Evolutionary conservation across 108 stramenopile genomes (phyloP), one percentile per base, ranked within the genome.

Genomic region (Cyclotella cryptica): DNA sequence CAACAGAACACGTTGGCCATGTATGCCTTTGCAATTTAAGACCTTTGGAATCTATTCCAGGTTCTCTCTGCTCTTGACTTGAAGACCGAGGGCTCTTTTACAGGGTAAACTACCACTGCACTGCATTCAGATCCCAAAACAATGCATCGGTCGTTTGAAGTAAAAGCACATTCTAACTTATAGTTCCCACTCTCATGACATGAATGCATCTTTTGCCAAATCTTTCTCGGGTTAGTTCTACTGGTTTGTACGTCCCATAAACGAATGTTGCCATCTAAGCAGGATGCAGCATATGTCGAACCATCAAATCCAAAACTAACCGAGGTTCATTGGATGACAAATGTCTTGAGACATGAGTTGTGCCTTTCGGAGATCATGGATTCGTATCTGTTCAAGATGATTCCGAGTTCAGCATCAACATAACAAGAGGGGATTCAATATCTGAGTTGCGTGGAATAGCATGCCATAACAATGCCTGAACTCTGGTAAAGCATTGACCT

Each of bases 211-310:
- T 74, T 80, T 64, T 70, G 67, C 49, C 53, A 74, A 14, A 74
- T 62, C 69, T 66, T 14, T 66, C 27, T 61, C 74, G 80, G 12
- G 86, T 85, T 45, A 5, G 55, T 84, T 1, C 47, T 71, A 27
- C 46, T 68, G 12, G 44, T 44, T 18, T 29, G 21, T 41, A 59
- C 19, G 28, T 88, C 89, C 66, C 90, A 70, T 27, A 95, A 43
- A 15, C 91, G 91, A 71, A 95, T 92, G 17, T 84, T 79, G 5
- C 90, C 90, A 78, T 95, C 91, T 70, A 92, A 76, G 69, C 94
- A 92, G 13, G 88, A 88, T 22, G 91, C 80, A 27, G 81, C 90
- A 22, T 89, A 58, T 45, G 85, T 91, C 49, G 80, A 41, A 10
- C 87, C 87, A 53, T 92, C 91, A 44, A 79, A 70, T 0, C 90